These are phyloP conservation scores for Nepenthes mirabilis DNA, from an alignment of 148 eudicot genomes.

Conservation along the genomic window DNA sequence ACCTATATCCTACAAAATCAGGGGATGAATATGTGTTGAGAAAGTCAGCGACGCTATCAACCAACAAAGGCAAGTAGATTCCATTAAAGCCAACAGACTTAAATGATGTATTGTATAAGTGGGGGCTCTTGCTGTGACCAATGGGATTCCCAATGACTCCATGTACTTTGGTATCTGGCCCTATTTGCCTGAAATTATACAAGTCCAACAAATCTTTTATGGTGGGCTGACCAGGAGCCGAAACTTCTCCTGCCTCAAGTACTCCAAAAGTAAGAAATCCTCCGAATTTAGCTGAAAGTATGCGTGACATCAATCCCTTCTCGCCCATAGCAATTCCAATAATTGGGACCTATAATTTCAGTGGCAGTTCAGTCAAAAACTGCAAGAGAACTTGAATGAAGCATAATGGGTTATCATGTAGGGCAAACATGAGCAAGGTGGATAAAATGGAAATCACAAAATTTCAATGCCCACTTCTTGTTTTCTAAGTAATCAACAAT, in stretches of 20 bases:
- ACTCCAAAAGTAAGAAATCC: constrained; percentile 84
- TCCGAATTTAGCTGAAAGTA: constrained; percentile 82
- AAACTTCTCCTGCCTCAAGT: constrained; percentile 53
- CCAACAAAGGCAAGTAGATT: constrained; percentile 61
- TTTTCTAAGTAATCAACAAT: too few relatives aligned
- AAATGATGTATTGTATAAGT: constrained; percentile 53
- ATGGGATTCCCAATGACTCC: constrained; percentile 87
- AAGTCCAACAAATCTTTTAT: constrained; percentile 47
- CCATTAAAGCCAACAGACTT: constrained; percentile 58
- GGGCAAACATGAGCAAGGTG: too few relatives aligned
- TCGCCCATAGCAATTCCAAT: constrained; percentile 89
- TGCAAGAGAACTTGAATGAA: background rate
- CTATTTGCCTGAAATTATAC: constrained; percentile 63
- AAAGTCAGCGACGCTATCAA: constrained; percentile 50
- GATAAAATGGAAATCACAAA: too few relatives aligned
- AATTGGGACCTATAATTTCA: constrained; percentile 54
- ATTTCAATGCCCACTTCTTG: too few relatives aligned
- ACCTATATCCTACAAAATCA: constrained; percentile 89
- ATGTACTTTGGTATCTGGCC: constrained; percentile 61
- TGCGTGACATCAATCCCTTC: constrained; percentile 59
- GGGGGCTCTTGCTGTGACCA: constrained; percentile 79
- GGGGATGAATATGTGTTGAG: constrained; percentile 57
- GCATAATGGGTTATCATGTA: background rate
- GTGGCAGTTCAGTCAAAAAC: background rate
- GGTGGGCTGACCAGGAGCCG: constrained; percentile 93